Conservation (phyloP, 495 filamentous ascomycete genomes). For the Oleoguttula mirabilis region DNA sequence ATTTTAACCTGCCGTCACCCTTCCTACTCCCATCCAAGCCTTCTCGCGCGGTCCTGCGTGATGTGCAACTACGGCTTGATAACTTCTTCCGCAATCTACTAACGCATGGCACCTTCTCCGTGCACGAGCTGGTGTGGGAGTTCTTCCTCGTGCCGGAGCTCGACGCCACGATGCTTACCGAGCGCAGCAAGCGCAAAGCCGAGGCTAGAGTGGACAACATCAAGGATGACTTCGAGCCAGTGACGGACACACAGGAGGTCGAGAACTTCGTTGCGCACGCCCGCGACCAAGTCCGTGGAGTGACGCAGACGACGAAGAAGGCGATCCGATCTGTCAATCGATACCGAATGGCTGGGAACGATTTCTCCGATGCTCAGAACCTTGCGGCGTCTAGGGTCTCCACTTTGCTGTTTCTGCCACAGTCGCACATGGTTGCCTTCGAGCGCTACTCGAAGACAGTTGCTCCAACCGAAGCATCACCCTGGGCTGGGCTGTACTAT, state of each 20-base stretch:
- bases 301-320: slow-evolving; percentile 69
- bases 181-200: slow-evolving; percentile 76
- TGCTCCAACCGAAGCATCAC: slow-evolving; percentile 58
- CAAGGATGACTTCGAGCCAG: slow-evolving; percentile 70
- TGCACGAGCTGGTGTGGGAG: slow-evolving; percentile 97
- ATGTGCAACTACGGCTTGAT: slow-evolving; percentile 79
- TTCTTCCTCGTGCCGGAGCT: slow-evolving; percentile 97
- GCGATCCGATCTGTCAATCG: slow-evolving; percentile 59
- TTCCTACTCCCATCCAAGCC: slow-evolving; percentile 89
- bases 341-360: slow-evolving; percentile 41
- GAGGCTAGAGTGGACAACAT: slow-evolving; percentile 70
- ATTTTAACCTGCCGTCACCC: slow-evolving; percentile 68
- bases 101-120: slow-evolving; percentile 83
- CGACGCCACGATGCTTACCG: slow-evolving; percentile 77
- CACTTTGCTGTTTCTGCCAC: slow-evolving; percentile 56
- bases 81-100: slow-evolving; percentile 76
- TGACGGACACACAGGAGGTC: slow-evolving; percentile 73
- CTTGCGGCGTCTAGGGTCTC: slow-evolving; percentile 45
- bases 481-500: slow-evolving; percentile 59
- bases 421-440: slow-evolving; percentile 56
- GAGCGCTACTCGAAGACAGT: slow-evolving; percentile 56
- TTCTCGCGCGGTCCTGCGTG: slow-evolving; percentile 71
- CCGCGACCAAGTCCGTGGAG: slow-evolving; percentile 69
- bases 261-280: slow-evolving; percentile 86
- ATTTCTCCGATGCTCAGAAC: slow-evolving; percentile 55